Conservation (phyloP, 495 filamentous ascomycete genomes). For the Talaromyces nanjingensis region DNA sequence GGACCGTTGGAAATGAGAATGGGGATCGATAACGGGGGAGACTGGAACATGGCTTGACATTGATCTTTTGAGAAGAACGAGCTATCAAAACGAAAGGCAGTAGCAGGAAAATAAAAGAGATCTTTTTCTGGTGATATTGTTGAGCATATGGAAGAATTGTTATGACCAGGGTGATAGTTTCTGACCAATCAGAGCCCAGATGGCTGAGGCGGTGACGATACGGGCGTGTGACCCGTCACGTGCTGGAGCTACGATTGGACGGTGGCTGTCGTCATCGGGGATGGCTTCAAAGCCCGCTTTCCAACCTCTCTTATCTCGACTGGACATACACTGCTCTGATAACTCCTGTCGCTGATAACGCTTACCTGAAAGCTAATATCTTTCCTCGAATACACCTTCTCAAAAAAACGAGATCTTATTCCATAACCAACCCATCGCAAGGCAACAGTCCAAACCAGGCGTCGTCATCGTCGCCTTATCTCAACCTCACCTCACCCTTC, state of each 20-base stretch:
- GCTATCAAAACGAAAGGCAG: background rate
- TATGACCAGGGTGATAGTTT: background rate
- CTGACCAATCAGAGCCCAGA: background rate
- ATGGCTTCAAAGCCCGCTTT: slow-evolving; percentile 3
- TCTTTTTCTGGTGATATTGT: background rate
- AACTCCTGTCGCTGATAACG: background rate
- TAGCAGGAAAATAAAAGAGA: background rate
- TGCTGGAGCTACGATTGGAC: slow-evolving; percentile 3
- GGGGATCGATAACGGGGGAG: background rate
- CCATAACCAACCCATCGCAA: background rate
- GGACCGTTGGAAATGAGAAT: background rate
- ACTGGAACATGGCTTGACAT: background rate
- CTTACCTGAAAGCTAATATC: background rate
- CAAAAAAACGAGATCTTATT: background rate
- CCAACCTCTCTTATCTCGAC: background rate
- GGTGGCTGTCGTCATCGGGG: slow-evolving; percentile 2
- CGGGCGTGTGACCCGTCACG: slow-evolving; percentile 7
- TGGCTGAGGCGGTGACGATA: background rate
- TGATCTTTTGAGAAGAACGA: background rate
- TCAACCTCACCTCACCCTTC: background rate
- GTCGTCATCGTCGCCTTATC: slow-evolving; percentile 3
- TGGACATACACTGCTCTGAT: background rate
- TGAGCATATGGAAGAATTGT: background rate
- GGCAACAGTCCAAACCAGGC: background rate
- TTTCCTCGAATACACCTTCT: background rate